These are phyloP conservation scores for Corylus avellana DNA, from an alignment of 306 rosid species.

Conservation along the genomic window DNA sequence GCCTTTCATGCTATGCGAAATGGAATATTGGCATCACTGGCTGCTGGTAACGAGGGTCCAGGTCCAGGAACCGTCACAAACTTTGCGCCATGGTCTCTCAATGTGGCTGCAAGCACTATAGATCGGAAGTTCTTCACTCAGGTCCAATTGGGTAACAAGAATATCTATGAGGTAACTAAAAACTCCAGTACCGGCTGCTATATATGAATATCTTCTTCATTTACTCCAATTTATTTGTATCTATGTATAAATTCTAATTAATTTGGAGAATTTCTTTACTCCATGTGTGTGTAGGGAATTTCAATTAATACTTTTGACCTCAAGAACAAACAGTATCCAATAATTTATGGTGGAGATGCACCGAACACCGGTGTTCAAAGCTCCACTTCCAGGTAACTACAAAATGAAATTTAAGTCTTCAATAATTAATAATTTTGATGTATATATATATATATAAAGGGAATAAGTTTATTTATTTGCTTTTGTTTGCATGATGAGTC, in stretches of 20 bases:
- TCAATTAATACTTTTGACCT: conserved; percentile 45
- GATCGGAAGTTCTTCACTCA: conserved; percentile 13
- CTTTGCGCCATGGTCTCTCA: conserved; percentile 7
- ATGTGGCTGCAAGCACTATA: conserved; percentile 22
- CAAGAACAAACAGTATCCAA: conserved; percentile 26
- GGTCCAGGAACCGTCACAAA: neutral
- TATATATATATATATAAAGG: too few relatives aligned
- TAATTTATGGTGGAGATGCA: conserved; percentile 44
- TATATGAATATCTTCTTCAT: too few relatives aligned
- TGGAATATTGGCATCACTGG: neutral
- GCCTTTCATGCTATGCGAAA: conserved; percentile 1
- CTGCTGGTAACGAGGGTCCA: conserved; percentile 19
- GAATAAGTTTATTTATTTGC: too few relatives aligned
- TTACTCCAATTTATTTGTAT: too few relatives aligned
- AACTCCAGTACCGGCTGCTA: too few relatives aligned
- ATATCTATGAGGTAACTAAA: conserved; percentile 10
- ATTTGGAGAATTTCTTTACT: neutral
- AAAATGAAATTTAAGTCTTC: too few relatives aligned
- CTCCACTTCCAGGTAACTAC: conserved; percentile 33
- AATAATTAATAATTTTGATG: too few relatives aligned
- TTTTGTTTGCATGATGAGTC: too few relatives aligned
- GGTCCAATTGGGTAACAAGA: conserved; percentile 12
- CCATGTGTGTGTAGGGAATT: conserved; percentile 35
- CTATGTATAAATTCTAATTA: neutral
- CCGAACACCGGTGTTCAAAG: conserved; percentile 30